Evolutionary conservation across 495 filamentous ascomycete species (phyloP).

Genomic region (Elasticomyces elasticus): DNA sequence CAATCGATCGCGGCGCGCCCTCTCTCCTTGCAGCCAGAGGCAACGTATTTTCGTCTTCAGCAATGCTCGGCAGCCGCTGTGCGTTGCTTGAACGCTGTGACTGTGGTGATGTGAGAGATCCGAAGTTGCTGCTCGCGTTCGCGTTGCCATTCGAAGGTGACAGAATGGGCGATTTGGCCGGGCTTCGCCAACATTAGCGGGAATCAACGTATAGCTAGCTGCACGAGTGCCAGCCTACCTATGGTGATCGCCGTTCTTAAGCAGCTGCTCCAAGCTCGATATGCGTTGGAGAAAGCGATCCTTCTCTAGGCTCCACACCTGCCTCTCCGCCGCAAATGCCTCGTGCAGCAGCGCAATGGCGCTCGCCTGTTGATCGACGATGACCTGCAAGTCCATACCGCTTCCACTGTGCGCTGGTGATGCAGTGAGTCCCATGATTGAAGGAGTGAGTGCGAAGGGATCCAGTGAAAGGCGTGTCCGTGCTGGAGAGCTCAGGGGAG

Average conservation of each 20-base stretch:
- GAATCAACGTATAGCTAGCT: not conserved
- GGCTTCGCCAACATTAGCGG: conserved; percentile 6
- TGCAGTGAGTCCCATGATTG: conserved; percentile 1
- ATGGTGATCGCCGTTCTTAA: conserved; percentile 14
- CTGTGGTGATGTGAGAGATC: conserved; percentile 14
- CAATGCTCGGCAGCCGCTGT: conserved; percentile 15
- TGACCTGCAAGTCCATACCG: conserved; percentile 9
- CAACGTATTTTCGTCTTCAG: conserved; percentile 14
- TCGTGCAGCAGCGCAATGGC: conserved; percentile 18
- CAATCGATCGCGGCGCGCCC: conserved; percentile 12
- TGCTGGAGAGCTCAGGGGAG: conserved; percentile 4
- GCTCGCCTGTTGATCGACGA: conserved; percentile 18
- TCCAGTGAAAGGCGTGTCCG: not conserved
- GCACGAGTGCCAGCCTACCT: conserved; percentile 7
- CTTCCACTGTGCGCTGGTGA: not conserved
- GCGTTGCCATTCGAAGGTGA: conserved; percentile 2
- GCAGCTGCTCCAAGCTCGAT: conserved; percentile 15
- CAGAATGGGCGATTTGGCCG: conserved; percentile 17
- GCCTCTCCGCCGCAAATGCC: conserved; percentile 20
- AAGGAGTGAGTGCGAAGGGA: not conserved
- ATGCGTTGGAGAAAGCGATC: conserved; percentile 18
- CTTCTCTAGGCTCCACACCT: conserved; percentile 17
- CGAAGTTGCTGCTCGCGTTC: not conserved
- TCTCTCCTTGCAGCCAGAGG: conserved; percentile 10
- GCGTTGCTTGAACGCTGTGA: not conserved